A percentile compares a stretch with the other conserved stretches of the same genome.
These are phyloP conservation scores for Nicotiana noctiflora DNA, from an alignment of 257 asterid genomes.

Conservation along the genomic window DNA sequence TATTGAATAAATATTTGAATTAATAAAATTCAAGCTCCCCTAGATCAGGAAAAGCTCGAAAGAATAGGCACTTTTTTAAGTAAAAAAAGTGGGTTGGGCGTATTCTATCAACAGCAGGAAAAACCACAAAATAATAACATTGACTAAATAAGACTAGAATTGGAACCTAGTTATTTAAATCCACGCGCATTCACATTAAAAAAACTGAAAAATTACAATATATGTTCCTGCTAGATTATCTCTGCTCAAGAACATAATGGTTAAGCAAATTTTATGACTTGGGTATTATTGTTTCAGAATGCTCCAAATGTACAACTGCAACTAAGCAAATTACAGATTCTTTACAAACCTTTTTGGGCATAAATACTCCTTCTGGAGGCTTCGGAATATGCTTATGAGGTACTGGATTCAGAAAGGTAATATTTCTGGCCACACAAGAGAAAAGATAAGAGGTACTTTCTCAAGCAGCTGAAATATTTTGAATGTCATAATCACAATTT, in stretches of 20 bases:
- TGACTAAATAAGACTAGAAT: not conserved
- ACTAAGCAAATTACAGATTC: not conserved
- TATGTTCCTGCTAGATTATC: not conserved
- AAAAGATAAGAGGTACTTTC: not conserved
- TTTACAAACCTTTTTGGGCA: conserved; percentile 68
- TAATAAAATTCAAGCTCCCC: not conserved
- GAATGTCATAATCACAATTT: not conserved
- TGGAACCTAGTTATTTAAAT: not conserved
- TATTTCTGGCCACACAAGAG: conserved; percentile 51
- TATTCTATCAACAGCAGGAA: not conserved
- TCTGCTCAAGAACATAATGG: not conserved
- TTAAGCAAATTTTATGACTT: not conserved
- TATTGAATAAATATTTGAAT: not conserved
- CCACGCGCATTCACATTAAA: not conserved
- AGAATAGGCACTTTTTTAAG: not conserved
- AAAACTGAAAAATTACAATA: not conserved
- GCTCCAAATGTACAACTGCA: conserved; percentile 1
- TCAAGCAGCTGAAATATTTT: not conserved
- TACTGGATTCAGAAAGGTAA: conserved; percentile 73
- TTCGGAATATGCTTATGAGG: conserved; percentile 68
- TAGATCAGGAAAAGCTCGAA: not conserved
- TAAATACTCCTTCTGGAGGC: conserved; percentile 59
- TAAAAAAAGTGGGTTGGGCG: not conserved
- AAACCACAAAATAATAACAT: not conserved
- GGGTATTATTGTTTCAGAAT: conserved; percentile 1